A percentile compares a stretch with the other conserved stretches of the same genome.
Evolutionary conservation across 805 yeast genomes (phyloP).

Genomic region (Alloascoidea africana): DNA sequence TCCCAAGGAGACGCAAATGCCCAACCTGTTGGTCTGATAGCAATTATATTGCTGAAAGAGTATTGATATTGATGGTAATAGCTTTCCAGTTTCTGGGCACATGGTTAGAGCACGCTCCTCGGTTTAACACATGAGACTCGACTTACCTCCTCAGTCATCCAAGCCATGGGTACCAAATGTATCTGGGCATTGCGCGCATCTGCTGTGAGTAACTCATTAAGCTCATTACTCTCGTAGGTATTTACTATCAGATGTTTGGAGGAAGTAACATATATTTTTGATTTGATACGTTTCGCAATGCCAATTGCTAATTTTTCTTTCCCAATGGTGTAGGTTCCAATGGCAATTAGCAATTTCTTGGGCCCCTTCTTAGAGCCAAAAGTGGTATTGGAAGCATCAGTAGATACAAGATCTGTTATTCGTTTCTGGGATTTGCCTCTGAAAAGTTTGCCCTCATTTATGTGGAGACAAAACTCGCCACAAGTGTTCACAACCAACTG

Average conservation of each 20-base stretch:
- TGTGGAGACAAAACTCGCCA: conserved; percentile 31
- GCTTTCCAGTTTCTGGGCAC: conserved; percentile 19
- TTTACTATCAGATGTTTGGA: background rate
- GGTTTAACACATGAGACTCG: too few species aligned
- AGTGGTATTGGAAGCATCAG: background rate
- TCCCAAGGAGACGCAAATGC: conserved; percentile 26
- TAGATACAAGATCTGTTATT: conserved; percentile 1
- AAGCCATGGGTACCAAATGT: conserved; percentile 61
- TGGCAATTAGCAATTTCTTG: conserved; percentile 35
- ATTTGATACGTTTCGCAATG: conserved; percentile 33
- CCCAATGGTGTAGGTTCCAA: conserved; percentile 89
- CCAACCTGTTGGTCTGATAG: conserved; percentile 89
- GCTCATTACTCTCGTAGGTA: conserved; percentile 8
- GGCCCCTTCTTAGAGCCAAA: conserved; percentile 5
- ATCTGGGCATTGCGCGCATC: conserved; percentile 36
- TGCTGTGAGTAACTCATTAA: conserved; percentile 25
- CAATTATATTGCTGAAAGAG: conserved; percentile 47
- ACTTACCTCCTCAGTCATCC: conserved; percentile 24
- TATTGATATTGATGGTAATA: conserved; percentile 33
- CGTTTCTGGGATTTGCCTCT: conserved; percentile 2
- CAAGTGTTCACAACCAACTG: conserved; percentile 44
- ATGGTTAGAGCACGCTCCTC: background rate
- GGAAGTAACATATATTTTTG: conserved; percentile 21
- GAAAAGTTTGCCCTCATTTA: conserved; percentile 16
- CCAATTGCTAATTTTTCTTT: conserved; percentile 74